Percentiles rank a stretch among this genome's conserved stretches.
Conservation (phyloP, 176 grass and related monocot genomes). For the Carex parvula region DNA sequence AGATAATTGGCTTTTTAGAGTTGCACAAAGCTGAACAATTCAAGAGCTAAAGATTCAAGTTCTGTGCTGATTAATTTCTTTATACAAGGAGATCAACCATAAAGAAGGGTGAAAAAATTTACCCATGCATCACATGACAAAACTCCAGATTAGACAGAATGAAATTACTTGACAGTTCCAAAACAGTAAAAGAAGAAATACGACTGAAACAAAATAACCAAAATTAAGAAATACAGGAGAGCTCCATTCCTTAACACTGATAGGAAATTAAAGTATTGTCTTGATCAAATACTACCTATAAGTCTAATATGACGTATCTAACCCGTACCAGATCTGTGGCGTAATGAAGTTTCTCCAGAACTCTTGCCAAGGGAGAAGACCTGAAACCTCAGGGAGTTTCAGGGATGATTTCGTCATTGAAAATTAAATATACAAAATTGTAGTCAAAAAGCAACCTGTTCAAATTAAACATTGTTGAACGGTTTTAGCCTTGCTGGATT, state of each 20-base stretch:
- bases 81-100: neutral
- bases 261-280: neutral
- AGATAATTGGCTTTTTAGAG: neutral
- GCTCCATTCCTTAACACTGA: neutral
- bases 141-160: neutral
- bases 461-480: constrained; percentile 19
- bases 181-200: neutral
- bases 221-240: neutral
- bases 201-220: neutral
- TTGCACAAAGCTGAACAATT: neutral
- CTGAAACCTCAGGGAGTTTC: neutral
- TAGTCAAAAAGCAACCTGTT: constrained; percentile 24
- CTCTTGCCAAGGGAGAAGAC: neutral
- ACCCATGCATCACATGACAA: neutral
- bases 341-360: neutral
- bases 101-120: neutral
- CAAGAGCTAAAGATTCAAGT: neutral
- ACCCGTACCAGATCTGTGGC: neutral
- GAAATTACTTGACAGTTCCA: neutral
- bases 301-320: neutral
- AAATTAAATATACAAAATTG: constrained; percentile 9
- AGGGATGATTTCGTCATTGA: constrained; percentile 11
- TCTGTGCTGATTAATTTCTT: neutral
- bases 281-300: neutral
- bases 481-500: constrained; percentile 13